Conservation (phyloP, 331 rosid species). For the Telfairia occidentalis region DNA sequence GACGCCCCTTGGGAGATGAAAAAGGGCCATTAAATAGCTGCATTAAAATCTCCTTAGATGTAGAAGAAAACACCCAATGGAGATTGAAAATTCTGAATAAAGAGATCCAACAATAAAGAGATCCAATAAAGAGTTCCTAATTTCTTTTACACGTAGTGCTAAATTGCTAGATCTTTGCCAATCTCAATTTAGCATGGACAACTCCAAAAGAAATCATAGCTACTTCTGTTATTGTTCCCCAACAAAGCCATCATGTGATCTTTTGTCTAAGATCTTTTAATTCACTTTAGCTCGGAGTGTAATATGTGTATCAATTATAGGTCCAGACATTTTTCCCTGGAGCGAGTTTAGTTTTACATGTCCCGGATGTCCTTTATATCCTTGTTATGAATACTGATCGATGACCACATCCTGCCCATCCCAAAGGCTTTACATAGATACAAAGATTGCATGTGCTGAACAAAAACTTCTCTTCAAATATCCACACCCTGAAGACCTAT, state of each 20-base stretch:
- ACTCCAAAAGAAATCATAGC: neutral
- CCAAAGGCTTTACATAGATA: neutral
- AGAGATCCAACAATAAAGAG: no score
- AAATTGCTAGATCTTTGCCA: no score
- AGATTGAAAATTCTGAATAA: no score
- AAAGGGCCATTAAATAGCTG: no score
- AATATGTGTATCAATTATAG: neutral
- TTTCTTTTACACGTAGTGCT: neutral
- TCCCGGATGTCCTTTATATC: neutral
- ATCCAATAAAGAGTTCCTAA: neutral
- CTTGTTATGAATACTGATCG: neutral
- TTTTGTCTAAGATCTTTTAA: neutral
- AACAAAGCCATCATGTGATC: neutral
- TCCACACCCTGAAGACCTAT: neutral
- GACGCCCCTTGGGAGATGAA: no score
- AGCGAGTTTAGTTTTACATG: neutral
- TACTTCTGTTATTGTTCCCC: neutral
- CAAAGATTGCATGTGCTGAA: neutral
- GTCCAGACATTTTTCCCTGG: no score
- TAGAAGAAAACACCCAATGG: no score
- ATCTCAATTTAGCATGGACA: no score
- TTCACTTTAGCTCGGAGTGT: neutral
- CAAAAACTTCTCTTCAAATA: neutral
- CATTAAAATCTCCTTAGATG: no score
- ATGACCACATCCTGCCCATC: neutral